Evolutionary conservation across 2,329 filamentous ascomycete genomes (phyloP).

Genomic region (Cladophialophora immunda): DNA sequence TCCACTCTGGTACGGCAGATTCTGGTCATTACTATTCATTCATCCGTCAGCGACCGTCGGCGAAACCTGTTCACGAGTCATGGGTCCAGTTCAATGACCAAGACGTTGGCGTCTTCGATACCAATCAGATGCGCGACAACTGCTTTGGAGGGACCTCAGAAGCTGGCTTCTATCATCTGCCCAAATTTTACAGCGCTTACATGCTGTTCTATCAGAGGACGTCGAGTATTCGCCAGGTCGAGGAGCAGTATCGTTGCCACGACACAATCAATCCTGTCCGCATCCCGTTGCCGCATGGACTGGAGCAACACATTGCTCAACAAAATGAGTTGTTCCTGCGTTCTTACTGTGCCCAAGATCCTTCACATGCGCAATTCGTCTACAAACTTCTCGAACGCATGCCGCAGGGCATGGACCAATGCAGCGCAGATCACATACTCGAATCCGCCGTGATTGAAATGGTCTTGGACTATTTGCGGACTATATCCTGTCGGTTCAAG

Average conservation of each 20-base stretch:
- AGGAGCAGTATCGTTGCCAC: conserved; percentile 55
- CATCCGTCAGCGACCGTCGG: conserved; percentile 77
- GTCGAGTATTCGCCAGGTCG: conserved; percentile 67
- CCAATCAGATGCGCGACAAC: conserved; percentile 73
- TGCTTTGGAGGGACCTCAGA: conserved; percentile 81
- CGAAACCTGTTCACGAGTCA: conserved; percentile 53
- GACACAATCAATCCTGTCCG: conserved; percentile 61
- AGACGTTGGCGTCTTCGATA: conserved; percentile 79
- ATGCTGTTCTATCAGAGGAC: conserved; percentile 97
- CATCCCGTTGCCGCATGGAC: conserved; percentile 54
- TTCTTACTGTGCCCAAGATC: conserved; percentile 81
- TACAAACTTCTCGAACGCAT: conserved; percentile 67
- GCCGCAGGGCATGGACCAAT: conserved; percentile 58
- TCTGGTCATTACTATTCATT: conserved; percentile 98
- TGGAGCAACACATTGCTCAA: conserved; percentile 66
- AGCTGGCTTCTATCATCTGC: conserved; percentile 55
- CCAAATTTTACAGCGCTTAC: conserved; percentile 84
- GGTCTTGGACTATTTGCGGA: conserved; percentile 71
- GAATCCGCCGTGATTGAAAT: conserved; percentile 56
- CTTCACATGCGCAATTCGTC: conserved; percentile 73
- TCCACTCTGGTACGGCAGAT: conserved; percentile 91
- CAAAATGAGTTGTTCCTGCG: conserved; percentile 79
- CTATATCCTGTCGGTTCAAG: conserved; percentile 76
- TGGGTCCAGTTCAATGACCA: conserved; percentile 98
- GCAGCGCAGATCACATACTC: conserved; percentile 57